Evolutionary conservation across 371 early-diverging fungal species (phyloP), one percentile per base, ranked within the genome.

Genomic region (Rhizopus delemar): DNA sequence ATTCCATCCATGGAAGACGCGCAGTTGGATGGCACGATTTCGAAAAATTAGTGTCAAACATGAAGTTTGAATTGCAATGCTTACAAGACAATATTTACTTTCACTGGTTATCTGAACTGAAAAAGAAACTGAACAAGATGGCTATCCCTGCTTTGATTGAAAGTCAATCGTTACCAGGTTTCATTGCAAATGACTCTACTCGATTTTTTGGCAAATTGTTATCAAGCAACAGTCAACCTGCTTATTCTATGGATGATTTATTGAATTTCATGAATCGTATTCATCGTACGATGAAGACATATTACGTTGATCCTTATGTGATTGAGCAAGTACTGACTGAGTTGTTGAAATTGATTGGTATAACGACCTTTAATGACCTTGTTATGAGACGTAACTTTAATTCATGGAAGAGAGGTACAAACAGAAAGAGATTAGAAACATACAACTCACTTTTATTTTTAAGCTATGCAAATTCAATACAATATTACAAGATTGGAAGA

Each of bases 391-490:
- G 89, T 43, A 91, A 91, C 82, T 92, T 89, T 61, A 90, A 90
- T 66, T 90, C 92, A 29, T 92, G 93, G 92, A 91, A 92, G 70
- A 85, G 93, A 62, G 90, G 90, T 76, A 69, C 52, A 9, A 43
- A 22, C 0, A 29, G 9, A 54, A 43, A 33, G 1, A 16, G 16
- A 8, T 6, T 4, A 15, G 9, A 22, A 43, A 43, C 5, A 5
- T 15, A 43, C 8, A 39, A 39, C 9, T 39, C 8, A 39, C 39
- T 7, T 22, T 9, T 54, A 7, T 11, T 39, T 0, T 31, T 28
- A 55, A 74, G 79, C 80, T 33, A 96, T 97, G 90, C 97, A 98
- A 81, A 95, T 98, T 64, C 97, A 97, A 76, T 97, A 95, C 83
- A 98, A 98, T 66, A 88, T 96, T 43, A 92, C 94, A 4, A 86